Conservation (phyloP, 371 early-diverging fungal species). For the Mortierella sp. region DNA sequence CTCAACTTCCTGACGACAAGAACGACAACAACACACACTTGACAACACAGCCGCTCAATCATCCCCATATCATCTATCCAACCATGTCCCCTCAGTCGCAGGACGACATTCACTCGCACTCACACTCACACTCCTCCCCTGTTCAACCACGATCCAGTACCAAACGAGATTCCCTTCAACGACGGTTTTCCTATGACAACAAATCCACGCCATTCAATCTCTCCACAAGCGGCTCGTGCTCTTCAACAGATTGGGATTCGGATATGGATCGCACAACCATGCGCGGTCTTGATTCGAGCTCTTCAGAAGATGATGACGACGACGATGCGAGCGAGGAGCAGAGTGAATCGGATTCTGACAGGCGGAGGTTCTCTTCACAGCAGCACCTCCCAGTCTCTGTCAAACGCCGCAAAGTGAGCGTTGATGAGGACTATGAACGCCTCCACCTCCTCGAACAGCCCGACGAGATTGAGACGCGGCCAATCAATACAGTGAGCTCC, state of each 20-base stretch:
- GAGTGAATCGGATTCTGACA: conserved; percentile 24
- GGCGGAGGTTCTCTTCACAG: neutral
- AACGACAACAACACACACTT: neutral
- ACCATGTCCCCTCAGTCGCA: conserved; percentile 1
- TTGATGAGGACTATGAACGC: conserved; percentile 26
- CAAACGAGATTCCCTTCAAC: conserved; percentile 9
- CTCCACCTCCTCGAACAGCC: neutral
- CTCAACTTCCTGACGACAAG: conserved; percentile 2
- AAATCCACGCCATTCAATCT: neutral
- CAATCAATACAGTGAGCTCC: neutral
- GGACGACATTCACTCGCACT: neutral
- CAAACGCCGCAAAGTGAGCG: conserved; percentile 42
- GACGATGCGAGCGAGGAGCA: conserved; percentile 5
- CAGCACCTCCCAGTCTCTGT: conserved; percentile 25
- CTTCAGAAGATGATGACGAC: conserved; percentile 4
- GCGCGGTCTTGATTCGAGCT: neutral
- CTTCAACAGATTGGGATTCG: neutral
- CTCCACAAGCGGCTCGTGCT: conserved; percentile 10
- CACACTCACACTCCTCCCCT: neutral
- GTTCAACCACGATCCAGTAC: neutral
- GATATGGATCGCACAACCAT: neutral
- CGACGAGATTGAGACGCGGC: conserved; percentile 14
- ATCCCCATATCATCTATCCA: conserved; percentile 53
- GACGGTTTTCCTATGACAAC: neutral
- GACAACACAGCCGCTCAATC: conserved; percentile 9